Evolutionary conservation across 352 stramenopile genomes (phyloP), one percentile per base, ranked within the genome.

Genomic region (Phytophthora sojae): DNA sequence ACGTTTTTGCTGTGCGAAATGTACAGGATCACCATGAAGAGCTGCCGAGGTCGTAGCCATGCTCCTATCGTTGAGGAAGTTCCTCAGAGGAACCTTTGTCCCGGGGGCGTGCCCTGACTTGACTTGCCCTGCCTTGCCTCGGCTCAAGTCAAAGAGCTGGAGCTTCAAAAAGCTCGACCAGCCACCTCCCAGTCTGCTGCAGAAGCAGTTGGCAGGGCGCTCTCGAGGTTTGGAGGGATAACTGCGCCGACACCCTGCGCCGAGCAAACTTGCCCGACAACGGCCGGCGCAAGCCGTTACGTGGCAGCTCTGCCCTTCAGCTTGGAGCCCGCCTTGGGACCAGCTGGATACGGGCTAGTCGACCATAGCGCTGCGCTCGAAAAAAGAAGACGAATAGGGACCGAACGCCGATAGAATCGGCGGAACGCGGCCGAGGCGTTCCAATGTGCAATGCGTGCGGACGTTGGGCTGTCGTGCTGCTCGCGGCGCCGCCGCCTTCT

Each of bases 361-460:
- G 57, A 44, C 17, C 56, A 59, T 55, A 71, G 57, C 64, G 29
- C 64, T 21, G 55, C 29, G 55, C 26, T 64, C 56, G 57, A 68
- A 76, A 71, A 72, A 72, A 76, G 68, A 74, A 73, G 56, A 35
- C 54, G 47, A 73, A 73, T 62, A 51, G 32, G 54, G 19, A 23
- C 49, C 26, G 56, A 61, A 55, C 44, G 25, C 30, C 6, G 35
- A 57, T 21, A 51, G 65, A 74, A 67, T 54, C 54, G 53, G 58
- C 53, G 57, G 69, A 76, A 71, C 58, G 49, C 42, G 57, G 44
- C 26, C 23, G 64, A 66, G 57, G 56, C 64, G 69, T 72, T 76
- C 69, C 67, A 64, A 65, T 49, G 56, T 56, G 56, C 35, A 52
- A 55, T 64, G 65, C 64, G 62, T 69, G 51, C 64, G 42, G 52